Percentiles rank a stretch among this genome's conserved stretches.
Conservation (phyloP, 176 grass and related monocot genomes). For the Rhynchospora tenuis region DNA sequence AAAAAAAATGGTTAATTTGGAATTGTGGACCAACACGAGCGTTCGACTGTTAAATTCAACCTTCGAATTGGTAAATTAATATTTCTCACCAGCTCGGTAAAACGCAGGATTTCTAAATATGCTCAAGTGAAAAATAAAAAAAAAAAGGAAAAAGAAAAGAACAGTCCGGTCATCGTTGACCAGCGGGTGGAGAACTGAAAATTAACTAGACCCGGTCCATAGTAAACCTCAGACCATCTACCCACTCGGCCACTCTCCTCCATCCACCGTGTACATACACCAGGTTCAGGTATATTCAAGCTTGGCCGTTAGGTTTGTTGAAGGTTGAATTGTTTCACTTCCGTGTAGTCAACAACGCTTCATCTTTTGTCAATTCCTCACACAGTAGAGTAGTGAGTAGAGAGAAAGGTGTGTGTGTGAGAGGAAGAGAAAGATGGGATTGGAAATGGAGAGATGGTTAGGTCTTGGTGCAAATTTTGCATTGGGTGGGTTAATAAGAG, state of each 20-base stretch:
- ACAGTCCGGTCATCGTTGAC: neutral
- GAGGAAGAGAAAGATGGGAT: neutral
- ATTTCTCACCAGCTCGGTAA: neutral
- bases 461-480: neutral
- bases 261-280: neutral
- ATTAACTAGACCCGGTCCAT: neutral
- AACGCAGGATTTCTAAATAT: neutral
- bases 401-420: neutral
- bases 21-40: no score
- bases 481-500: neutral
- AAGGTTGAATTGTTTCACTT: neutral
- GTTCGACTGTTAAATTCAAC: neutral
- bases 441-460: constrained; percentile 15
- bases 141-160: no score
- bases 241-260: neutral
- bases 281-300: constrained; percentile 8
- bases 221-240: neutral
- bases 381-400: neutral
- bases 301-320: constrained; percentile 5
- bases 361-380: neutral
- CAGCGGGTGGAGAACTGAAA: neutral
- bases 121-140: no score
- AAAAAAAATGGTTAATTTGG: no score
- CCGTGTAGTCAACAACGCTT: neutral
- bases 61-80: neutral